Conservation (phyloP, 805 yeast genomes). For the Wickerhamiella azyma region DNA sequence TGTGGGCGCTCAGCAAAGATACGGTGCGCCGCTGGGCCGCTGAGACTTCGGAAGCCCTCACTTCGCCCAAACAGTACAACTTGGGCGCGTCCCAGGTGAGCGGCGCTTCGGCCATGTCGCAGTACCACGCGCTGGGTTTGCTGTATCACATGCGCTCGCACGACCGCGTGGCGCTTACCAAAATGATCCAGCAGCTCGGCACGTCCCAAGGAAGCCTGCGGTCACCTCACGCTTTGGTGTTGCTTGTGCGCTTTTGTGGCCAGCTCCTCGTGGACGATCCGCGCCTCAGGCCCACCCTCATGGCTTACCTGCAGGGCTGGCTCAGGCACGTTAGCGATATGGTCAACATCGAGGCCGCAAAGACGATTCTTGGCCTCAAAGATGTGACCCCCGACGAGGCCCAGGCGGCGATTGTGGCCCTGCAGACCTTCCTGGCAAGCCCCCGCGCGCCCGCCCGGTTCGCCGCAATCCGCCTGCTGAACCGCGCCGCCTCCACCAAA, state of each 20-base stretch:
- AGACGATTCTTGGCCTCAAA: conserved; percentile 45
- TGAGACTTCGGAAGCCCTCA: conserved; percentile 85
- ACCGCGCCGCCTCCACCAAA: conserved; percentile 64
- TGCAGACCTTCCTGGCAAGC: conserved; percentile 66
- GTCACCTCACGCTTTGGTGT: conserved; percentile 71
- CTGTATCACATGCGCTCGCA: conserved; percentile 76
- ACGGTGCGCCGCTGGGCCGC: conserved; percentile 88
- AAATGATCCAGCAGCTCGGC: conserved; percentile 67
- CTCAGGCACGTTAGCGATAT: conserved; percentile 70
- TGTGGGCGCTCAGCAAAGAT: conserved; percentile 78
- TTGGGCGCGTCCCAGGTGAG: conserved; percentile 18
- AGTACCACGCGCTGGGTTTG: conserved; percentile 90
- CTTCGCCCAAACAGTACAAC: conserved; percentile 35
- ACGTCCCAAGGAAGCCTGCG: conserved; percentile 44
- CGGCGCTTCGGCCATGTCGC: conserved; percentile 58
- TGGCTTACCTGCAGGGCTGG: conserved; percentile 55
- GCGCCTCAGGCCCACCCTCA: conserved; percentile 43
- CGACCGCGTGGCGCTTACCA: conserved; percentile 87
- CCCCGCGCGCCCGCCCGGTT: conserved; percentile 85
- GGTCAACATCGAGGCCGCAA: conserved; percentile 87
- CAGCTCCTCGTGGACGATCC: conserved; percentile 60
- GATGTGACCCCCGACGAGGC: conserved; percentile 50
- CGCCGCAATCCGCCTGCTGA: conserved; percentile 83
- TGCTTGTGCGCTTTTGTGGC: conserved; percentile 70
- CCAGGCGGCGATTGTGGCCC: conserved; percentile 47